Evolutionary conservation across 495 filamentous ascomycete species (phyloP).

Genomic region (Diplogelasinospora grovesii): DNA sequence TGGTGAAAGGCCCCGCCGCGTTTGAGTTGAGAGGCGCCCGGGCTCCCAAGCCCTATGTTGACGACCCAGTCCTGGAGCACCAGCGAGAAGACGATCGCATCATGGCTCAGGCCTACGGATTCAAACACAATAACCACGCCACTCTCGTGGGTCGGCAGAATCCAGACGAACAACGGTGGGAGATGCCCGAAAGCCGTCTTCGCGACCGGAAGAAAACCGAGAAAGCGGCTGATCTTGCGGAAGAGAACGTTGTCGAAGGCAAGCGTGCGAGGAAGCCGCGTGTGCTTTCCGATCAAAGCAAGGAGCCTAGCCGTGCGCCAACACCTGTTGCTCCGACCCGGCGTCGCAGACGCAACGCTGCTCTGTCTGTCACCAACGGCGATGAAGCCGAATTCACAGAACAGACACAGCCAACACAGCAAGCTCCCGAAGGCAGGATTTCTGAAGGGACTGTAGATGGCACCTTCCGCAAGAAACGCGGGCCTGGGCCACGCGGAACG

Average conservation of each 20-base stretch:
- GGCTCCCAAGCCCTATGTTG: constrained; percentile 28
- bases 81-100: constrained; percentile 36
- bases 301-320: constrained; percentile 31
- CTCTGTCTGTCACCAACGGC: constrained; percentile 9
- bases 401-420: too few relatives aligned
- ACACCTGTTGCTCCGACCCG: constrained; percentile 27
- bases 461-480: constrained; percentile 12
- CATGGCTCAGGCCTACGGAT: constrained; percentile 38
- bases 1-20: constrained; percentile 22
- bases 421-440: constrained; percentile 3
- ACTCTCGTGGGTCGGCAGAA: constrained; percentile 37
- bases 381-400: constrained; percentile 1
- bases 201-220: constrained; percentile 41
- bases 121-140: constrained; percentile 37
- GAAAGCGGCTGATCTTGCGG: constrained; percentile 40
- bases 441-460: constrained; percentile 1
- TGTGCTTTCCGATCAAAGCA: constrained; percentile 34
- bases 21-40: constrained; percentile 36
- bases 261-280: constrained; percentile 39
- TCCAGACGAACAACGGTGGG: constrained; percentile 39
- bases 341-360: constrained; percentile 26
- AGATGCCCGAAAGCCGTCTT: constrained; percentile 35
- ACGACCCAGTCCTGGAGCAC: constrained; percentile 26
- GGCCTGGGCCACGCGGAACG: neutral
- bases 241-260: constrained; percentile 34